Conservation (phyloP, 495 filamentous ascomycete genomes). For the Penicillium fimorum region DNA sequence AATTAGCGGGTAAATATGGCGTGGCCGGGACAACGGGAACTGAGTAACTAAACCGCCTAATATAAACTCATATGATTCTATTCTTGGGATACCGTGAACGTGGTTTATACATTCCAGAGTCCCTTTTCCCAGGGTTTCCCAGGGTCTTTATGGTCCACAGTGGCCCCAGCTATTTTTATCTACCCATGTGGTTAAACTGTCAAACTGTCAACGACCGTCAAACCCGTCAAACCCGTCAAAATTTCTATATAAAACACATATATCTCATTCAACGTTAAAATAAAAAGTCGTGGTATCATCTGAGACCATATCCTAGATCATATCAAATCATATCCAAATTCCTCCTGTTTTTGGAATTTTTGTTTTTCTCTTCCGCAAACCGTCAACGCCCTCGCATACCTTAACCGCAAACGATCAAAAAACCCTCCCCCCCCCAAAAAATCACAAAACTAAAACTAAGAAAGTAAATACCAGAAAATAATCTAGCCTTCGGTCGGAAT, state of each 20-base stretch:
- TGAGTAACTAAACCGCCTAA: no score
- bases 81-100: not conserved
- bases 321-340: not conserved
- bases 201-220: no score
- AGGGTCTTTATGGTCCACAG: no score
- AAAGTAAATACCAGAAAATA: conserved; percentile 8
- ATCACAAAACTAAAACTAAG: not conserved
- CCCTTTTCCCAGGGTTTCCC: no score
- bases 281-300: conserved; percentile 9
- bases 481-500: not conserved
- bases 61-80: no score
- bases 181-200: not conserved
- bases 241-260: no score
- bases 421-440: conserved; percentile 5
- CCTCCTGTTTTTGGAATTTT: conserved; percentile 1
- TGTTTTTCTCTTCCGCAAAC: conserved; percentile 1
- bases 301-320: not conserved
- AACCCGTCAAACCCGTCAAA: no score
- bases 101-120: not conserved
- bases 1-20: conserved; percentile 17
- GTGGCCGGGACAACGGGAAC: conserved; percentile 25
- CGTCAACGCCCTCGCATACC: conserved; percentile 10
- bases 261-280: conserved; percentile 1
- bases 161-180: no score
- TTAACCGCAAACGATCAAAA: conserved; percentile 3